Conservation (phyloP, 2,329 filamentous ascomycete species). For the Apiospora arundinis region DNA sequence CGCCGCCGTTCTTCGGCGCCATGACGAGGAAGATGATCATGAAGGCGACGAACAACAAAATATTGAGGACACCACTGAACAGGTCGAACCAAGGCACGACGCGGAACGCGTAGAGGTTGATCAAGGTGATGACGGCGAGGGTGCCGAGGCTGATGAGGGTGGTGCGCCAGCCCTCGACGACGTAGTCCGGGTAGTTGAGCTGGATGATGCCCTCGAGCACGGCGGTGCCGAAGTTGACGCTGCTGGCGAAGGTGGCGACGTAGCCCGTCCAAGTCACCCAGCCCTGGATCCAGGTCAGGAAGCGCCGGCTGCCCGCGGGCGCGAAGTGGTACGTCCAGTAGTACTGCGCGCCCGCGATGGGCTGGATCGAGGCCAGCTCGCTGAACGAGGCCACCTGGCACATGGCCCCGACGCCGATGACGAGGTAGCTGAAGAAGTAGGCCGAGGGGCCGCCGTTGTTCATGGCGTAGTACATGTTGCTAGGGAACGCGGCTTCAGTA, state of each 20-base stretch:
- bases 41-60: constrained; percentile 22
- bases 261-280: constrained; percentile 26
- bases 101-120: constrained; percentile 23
- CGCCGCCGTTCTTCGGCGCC: constrained; percentile 22
- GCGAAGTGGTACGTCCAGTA: constrained; percentile 27
- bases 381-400: constrained; percentile 24
- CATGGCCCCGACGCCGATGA: constrained; percentile 23
- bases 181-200: constrained; percentile 25
- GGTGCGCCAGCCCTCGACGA: constrained; percentile 24
- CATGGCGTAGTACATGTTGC: constrained; percentile 27
- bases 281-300: constrained; percentile 26
- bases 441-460: constrained; percentile 25
- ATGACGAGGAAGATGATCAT: constrained; percentile 24
- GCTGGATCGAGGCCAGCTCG: constrained; percentile 26
- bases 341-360: constrained; percentile 27
- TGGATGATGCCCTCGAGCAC: constrained; percentile 25
- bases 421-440: constrained; percentile 25
- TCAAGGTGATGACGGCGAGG: constrained; percentile 21
- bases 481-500: neutral
- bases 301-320: constrained; percentile 20
- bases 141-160: constrained; percentile 22
- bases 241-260: constrained; percentile 23
- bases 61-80: constrained; percentile 22
- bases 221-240: constrained; percentile 24
- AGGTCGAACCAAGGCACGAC: constrained; percentile 26